Percentiles rank a stretch among this genome's conserved stretches.
Conservation (phyloP, 2,329 filamentous ascomycete species). For the Scedosporium apiospermum region DNA sequence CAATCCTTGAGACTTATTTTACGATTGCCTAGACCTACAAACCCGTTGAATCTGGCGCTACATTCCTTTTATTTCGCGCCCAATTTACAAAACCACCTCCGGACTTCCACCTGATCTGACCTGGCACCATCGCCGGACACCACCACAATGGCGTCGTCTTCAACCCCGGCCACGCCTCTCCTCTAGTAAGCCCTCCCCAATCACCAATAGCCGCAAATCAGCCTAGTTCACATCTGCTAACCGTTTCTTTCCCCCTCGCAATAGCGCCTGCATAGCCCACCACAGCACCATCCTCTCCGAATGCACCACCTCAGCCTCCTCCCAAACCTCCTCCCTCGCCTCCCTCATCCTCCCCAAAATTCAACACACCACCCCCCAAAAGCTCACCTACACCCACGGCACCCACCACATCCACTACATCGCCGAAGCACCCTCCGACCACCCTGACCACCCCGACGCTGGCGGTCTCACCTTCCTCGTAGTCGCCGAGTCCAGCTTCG, state of each 20-base stretch:
- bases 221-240: too few relatives aligned
- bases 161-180: constrained; percentile 55
- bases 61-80: background rate
- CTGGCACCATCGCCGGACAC: background rate
- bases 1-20: background rate
- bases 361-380: constrained; percentile 67
- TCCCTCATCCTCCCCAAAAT: constrained; percentile 95
- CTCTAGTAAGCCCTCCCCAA: constrained; percentile 52
- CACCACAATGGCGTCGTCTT: constrained; percentile 59
- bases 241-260: background rate
- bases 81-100: background rate
- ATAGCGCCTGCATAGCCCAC: constrained; percentile 86
- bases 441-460: constrained; percentile 48
- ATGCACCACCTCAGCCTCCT: constrained; percentile 78
- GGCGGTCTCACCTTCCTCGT: constrained; percentile 88
- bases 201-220: too few relatives aligned
- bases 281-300: constrained; percentile 88
- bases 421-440: constrained; percentile 66
- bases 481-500: constrained; percentile 70
- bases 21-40: background rate
- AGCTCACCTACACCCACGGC: constrained; percentile 90
- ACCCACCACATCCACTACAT: constrained; percentile 93
- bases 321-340: constrained; percentile 76
- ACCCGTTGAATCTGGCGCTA: background rate
- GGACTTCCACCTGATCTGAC: background rate